Base-by-base conservation (phyloP, 139 green algal species). In the Pleodorina starrii region DNA sequence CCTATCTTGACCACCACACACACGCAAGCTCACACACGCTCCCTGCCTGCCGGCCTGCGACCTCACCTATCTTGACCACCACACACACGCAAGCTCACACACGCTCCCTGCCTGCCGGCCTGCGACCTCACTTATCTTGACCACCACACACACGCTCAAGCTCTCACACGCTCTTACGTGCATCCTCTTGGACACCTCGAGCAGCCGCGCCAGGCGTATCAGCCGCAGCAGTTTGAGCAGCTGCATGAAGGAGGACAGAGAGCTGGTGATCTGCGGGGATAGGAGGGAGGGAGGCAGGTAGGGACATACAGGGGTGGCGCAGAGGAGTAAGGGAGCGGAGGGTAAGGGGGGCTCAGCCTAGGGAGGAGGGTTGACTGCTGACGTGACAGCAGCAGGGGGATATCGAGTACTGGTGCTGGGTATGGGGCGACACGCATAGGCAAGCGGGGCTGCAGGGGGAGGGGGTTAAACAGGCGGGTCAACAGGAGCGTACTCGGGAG, bases 201-300 rank as follows among this genome's bases (percentile, higher is more conserved):
- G 12, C 29, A 86, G 57, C 21, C 57, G 79, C 79, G 60, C 21
- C 57, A 86, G 79, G 11, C 59, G n/a, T 6, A 59, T 32, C 16
- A 86, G 79, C 27, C 59, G 79, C 40, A 86, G 59, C 59, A 86
- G 25, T 57, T 86, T 86, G 36, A 43, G 32, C 38, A 86, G 36
- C 40, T 46, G 36, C 79, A 86, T 75, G 79, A 43, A 59, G 27
- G 21, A 16, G 38, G 46, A 57, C 79, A 85, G 51, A 36, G 35
- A 40, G 10, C 7, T 5, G 3, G 54, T 73, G 27, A 85, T 85
- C 78, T 85, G 77, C 29, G 29, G 75, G 14, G 5, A 17, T 29
- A 51, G 38, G 21, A n/a, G 21, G 23, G 0, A 27, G 14, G 5
- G 36, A 29, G 11, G 73, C 6, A 38, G 40, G 16, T 9, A 38